A percentile compares a stretch with the other conserved stretches of the same genome.
These are phyloP conservation scores for Calonectria pteridis DNA, from an alignment of 2,329 filamentous ascomycete species.

Conservation along the genomic window DNA sequence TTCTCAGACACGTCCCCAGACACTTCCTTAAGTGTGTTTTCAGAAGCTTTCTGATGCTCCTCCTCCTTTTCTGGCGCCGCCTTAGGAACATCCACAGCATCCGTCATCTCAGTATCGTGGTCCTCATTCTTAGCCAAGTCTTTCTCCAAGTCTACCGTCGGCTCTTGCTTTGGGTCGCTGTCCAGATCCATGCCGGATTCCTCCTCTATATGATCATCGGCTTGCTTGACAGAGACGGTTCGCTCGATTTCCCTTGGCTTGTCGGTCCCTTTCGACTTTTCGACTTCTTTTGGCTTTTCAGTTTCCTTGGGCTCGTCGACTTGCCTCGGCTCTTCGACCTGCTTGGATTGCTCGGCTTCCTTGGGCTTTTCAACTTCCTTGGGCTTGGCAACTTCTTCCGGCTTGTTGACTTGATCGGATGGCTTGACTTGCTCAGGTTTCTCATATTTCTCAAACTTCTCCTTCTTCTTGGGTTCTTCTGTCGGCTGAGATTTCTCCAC, in stretches of 20 bases:
- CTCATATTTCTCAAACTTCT: not conserved
- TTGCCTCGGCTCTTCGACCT: not conserved
- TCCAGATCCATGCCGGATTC: not conserved
- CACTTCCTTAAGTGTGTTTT: not conserved
- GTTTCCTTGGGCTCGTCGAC: not conserved
- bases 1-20: not conserved
- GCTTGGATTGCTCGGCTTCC: not conserved
- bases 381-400: not conserved
- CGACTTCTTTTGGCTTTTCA: not conserved
- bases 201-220: not conserved
- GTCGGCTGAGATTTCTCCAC: constrained; percentile 10
- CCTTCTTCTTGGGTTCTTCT: not conserved
- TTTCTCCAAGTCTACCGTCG: constrained; percentile 5
- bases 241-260: not conserved
- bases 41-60: not conserved
- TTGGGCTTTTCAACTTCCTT: not conserved
- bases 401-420: not conserved
- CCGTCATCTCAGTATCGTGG: constrained; percentile 37
- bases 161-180: constrained; percentile 11
- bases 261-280: not conserved
- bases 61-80: not conserved
- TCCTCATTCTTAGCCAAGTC: not conserved
- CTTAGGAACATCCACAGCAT: constrained; percentile 30
- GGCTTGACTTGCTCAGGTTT: too few relatives aligned
- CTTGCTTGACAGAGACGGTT: not conserved